Evolutionary conservation across 2,329 filamentous ascomycete genomes (phyloP), one percentile per base, ranked within the genome.

Genomic region (Colletotrichum eremochloae): DNA sequence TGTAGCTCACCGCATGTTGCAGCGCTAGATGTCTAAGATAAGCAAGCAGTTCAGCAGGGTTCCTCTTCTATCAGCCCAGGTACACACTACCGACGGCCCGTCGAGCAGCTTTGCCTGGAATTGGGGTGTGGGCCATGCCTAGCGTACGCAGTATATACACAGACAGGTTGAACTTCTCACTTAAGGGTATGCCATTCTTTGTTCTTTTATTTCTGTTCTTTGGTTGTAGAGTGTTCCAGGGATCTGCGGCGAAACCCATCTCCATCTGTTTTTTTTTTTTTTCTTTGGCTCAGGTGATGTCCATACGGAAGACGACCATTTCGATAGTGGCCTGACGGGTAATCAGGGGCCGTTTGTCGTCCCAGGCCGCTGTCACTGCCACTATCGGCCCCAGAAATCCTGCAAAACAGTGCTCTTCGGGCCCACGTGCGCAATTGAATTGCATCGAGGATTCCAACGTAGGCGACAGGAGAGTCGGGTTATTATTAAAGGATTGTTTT

Each of bases 1-100:
- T 53, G 53, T 38, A 38, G 56, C 63, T 69, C 62, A 69, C 67
- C 67, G 62, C 62, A 58, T 66, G 44, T 68, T 69, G 52, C 42
- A 65, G 42, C 36, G 46, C 20, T 29, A 38, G 29, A 42, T 24
- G 60, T 63, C 31, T 24, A 52, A 63, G 60, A 46, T 63, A 63
- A 48, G 48, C 33, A 50, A 46, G 31, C 44, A 63, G 14, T 3
- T n/a, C 46, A 18, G 60, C 36, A 52, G 60, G 60, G 44, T 63
- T 9, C 33, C 33, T 36, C 20, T 48, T 46, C 29, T 15, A 36
- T 18, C 12, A 36, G 29, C n/a, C 18, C 40, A 33, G 24, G 29
- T 14, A 61, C 5, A 44, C 42, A 42, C 40, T 24, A 24, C 24
- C 24, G 24, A 24, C 24, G 24, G 24, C 24, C 24, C 24, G 24